phyloP scores from a whole-genome alignment of 768 basidiomycete species.

The Trametes gibbosa region DNA sequence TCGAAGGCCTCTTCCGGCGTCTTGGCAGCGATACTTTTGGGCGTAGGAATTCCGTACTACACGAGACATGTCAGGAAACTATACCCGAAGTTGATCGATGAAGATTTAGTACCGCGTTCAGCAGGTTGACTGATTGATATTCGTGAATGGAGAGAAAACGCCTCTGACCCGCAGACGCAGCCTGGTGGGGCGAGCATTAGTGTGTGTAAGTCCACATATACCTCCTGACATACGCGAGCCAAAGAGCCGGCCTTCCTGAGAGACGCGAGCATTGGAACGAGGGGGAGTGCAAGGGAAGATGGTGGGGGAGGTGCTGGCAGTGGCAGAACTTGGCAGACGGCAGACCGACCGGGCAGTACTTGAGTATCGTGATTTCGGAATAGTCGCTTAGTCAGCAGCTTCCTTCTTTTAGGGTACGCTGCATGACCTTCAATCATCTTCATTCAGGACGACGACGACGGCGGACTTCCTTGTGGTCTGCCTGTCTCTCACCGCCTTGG shows the following conservation, averaged over 20 bases:
- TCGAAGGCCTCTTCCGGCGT: slow-evolving; percentile 85
- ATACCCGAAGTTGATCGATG: background rate
- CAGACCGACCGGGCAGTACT: background rate
- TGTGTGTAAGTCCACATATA: slow-evolving; percentile 3
- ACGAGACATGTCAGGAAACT: background rate
- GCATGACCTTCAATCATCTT: slow-evolving; percentile 4
- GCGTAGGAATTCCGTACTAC: slow-evolving; percentile 96
- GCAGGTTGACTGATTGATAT: slow-evolving; percentile 92
- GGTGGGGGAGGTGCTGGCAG: slow-evolving; percentile 14
- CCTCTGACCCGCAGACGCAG: slow-evolving; percentile 76
- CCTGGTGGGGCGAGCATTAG: slow-evolving; percentile 36
- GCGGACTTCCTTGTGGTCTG: slow-evolving; percentile 42
- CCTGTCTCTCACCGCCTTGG: slow-evolving; percentile 71
- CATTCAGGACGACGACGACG: slow-evolving; percentile 80
- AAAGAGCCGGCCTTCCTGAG: slow-evolving; percentile 62
- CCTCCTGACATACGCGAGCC: slow-evolving; percentile 52
- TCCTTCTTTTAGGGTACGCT: background rate
- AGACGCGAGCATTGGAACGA: slow-evolving; percentile 59
- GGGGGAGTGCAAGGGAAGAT: slow-evolving; percentile 15
- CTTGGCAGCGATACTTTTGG: slow-evolving; percentile 85
- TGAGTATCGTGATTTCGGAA: slow-evolving; percentile 8
- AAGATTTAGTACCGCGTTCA: slow-evolving; percentile 73
- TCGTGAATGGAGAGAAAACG: slow-evolving; percentile 97
- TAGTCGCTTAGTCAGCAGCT: slow-evolving; percentile 42
- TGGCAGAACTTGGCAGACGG: background rate